phyloP scores from a whole-genome alignment of 176 grass and related monocot species.

The Elaeis guineensis region DNA sequence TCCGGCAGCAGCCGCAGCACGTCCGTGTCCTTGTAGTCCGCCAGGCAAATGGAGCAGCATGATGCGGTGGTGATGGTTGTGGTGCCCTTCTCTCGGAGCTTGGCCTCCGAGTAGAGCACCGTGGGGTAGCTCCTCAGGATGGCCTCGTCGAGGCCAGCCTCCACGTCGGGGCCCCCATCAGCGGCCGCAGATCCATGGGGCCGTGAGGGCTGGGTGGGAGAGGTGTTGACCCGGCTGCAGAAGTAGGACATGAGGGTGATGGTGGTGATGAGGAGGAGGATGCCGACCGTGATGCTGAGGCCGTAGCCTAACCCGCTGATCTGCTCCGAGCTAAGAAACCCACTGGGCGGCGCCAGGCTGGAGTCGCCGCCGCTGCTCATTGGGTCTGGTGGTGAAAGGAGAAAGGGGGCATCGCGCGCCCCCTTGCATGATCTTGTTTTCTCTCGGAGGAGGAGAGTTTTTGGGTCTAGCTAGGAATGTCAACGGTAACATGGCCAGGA shows the following conservation, averaged over 20 bases:
- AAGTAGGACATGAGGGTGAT: conserved; percentile 18
- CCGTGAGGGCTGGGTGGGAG: not conserved
- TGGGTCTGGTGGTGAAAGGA: too few species aligned
- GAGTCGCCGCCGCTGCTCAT: not conserved
- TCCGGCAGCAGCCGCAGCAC: conserved; percentile 37
- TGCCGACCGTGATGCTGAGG: conserved; percentile 13
- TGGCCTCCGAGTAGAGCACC: conserved; percentile 19
- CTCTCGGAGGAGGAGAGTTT: too few species aligned
- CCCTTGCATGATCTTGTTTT: too few species aligned
- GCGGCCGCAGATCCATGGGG: not conserved
- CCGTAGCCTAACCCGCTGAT: conserved; percentile 9
- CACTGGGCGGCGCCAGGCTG: not conserved
- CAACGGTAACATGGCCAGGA: not conserved
- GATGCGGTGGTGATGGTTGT: not conserved
- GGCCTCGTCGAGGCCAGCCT: conserved; percentile 21
- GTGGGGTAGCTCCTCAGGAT: conserved; percentile 21
- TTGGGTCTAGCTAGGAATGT: not conserved
- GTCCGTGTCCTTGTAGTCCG: conserved; percentile 26
- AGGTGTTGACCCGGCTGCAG: conserved; percentile 3
- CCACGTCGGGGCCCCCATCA: not conserved
- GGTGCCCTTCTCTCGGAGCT: conserved; percentile 1
- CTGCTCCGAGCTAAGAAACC: not conserved
- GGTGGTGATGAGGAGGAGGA: conserved; percentile 21
- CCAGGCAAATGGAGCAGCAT: conserved; percentile 39
- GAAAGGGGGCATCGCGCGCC: too few species aligned